phyloP scores from a whole-genome alignment of 1,284 basidiomycete species.

The Thelephora terrestris region DNA sequence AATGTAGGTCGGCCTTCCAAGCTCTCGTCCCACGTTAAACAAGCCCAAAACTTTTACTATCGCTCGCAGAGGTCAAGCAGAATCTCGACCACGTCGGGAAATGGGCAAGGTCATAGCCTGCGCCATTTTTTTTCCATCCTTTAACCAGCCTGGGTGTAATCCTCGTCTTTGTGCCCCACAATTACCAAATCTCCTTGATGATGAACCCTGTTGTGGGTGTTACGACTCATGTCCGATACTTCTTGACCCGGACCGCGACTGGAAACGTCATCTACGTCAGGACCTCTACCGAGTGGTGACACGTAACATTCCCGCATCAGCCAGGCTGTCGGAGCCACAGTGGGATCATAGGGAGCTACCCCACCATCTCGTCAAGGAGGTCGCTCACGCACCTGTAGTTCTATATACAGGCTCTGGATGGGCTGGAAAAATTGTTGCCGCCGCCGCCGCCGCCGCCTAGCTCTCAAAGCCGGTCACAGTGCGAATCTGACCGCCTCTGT shows the following conservation, averaged over 20 bases:
- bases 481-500: slow-evolving; percentile 3
- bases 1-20: slow-evolving; percentile 33
- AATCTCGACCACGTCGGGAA: slow-evolving; percentile 62
- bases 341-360: slow-evolving; percentile 76
- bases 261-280: slow-evolving; percentile 62
- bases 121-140: slow-evolving; percentile 42
- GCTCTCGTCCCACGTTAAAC: slow-evolving; percentile 1
- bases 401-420: slow-evolving; percentile 58
- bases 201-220: slow-evolving; percentile 43
- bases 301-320: slow-evolving; percentile 68
- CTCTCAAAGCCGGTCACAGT: slow-evolving; percentile 70
- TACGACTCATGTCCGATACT: neutral
- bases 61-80: slow-evolving; percentile 49
- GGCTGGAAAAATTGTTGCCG: slow-evolving; percentile 71
- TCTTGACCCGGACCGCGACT: slow-evolving; percentile 52
- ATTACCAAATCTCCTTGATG: slow-evolving; percentile 41
- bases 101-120: slow-evolving; percentile 66
- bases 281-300: slow-evolving; percentile 66
- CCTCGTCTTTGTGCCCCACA: slow-evolving; percentile 60
- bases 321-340: slow-evolving; percentile 66
- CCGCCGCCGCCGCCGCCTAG: slow-evolving; percentile 70
- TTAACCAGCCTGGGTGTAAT: slow-evolving; percentile 60
- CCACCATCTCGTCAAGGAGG: slow-evolving; percentile 1
- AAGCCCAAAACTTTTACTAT: slow-evolving; percentile 49
- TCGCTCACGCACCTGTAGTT: slow-evolving; percentile 28